These are phyloP conservation scores for Penicillium diatomitis DNA, from an alignment of 495 filamentous ascomycete species.

Conservation along the genomic window DNA sequence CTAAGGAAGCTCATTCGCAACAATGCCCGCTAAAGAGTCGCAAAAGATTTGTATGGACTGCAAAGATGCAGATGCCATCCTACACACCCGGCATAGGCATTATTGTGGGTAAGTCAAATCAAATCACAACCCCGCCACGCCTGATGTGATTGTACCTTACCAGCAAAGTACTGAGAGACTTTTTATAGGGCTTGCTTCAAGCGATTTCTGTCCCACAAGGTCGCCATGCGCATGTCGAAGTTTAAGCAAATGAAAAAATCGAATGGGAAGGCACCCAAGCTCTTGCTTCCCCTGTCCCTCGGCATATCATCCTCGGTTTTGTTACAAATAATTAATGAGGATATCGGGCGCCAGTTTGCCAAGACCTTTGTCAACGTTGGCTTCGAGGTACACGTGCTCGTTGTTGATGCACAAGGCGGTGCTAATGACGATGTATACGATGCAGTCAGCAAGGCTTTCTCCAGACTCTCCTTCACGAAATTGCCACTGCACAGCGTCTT, in stretches of 20 bases:
- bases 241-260: slow-evolving; percentile 36
- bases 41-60: slow-evolving; percentile 31
- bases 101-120: slow-evolving; percentile 35
- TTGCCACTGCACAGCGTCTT: slow-evolving; percentile 52
- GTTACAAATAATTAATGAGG: slow-evolving; percentile 63
- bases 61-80: slow-evolving; percentile 25
- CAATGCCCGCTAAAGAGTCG: slow-evolving; percentile 35
- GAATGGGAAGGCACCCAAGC: slow-evolving; percentile 30
- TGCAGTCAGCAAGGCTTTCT: slow-evolving; percentile 41
- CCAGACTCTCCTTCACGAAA: slow-evolving; percentile 45
- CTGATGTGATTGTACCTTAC: no score
- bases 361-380: slow-evolving; percentile 46
- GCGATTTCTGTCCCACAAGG: slow-evolving; percentile 65
- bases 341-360: slow-evolving; percentile 49
- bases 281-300: slow-evolving; percentile 74
- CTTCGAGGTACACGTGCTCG: slow-evolving; percentile 58
- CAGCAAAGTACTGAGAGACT: slow-evolving; percentile 2
- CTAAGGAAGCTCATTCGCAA: not conserved
- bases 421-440: slow-evolving; percentile 25
- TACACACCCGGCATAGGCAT: slow-evolving; percentile 33
- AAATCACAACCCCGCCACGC: slow-evolving; percentile 3
- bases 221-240: slow-evolving; percentile 66
- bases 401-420: slow-evolving; percentile 45
- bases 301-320: slow-evolving; percentile 75
- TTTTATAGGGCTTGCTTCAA: slow-evolving; percentile 60